These are phyloP conservation scores for Ambrosiella cleistominuta DNA, from an alignment of 2,329 filamentous ascomycete genomes.

Conservation along the genomic window DNA sequence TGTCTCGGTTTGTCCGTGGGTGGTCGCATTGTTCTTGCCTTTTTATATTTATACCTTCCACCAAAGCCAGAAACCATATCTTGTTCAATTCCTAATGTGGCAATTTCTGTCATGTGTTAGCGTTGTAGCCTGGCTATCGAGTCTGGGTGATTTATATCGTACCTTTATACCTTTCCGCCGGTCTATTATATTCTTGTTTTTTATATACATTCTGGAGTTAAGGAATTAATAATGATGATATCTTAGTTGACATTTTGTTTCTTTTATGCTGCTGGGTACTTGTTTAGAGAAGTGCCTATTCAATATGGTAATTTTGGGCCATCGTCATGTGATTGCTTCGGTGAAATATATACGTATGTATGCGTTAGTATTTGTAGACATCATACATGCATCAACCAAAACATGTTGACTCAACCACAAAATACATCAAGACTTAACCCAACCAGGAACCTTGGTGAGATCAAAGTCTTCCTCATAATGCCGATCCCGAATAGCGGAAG, in stretches of 20 bases:
- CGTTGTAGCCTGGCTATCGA: slow-evolving; percentile 8
- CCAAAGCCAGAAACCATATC: not conserved
- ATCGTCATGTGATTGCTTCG: not conserved
- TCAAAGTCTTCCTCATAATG: slow-evolving; percentile 40
- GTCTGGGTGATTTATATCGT: slow-evolving; percentile 5
- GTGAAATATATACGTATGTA: no score
- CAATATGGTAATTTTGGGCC: no score
- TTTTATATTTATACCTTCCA: slow-evolving; percentile 3
- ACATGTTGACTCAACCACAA: not conserved
- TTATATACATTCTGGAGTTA: not conserved
- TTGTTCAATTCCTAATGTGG: slow-evolving; percentile 5
- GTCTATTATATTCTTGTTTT: slow-evolving; percentile 11
- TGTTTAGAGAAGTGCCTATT: no score
- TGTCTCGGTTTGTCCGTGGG: not conserved
- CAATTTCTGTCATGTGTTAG: not conserved
- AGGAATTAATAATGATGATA: slow-evolving; percentile 9
- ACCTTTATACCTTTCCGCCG: slow-evolving; percentile 2
- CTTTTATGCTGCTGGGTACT: not conserved
- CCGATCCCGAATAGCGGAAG: slow-evolving; percentile 46
- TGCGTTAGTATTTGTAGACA: not conserved
- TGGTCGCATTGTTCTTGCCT: not conserved
- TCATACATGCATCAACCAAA: not conserved
- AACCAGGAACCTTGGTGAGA: slow-evolving; percentile 55
- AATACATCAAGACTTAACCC: slow-evolving; percentile 35
- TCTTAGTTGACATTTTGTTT: slow-evolving; percentile 7